Conservation (phyloP, 345 rosid species). For the Microcos paniculata region DNA sequence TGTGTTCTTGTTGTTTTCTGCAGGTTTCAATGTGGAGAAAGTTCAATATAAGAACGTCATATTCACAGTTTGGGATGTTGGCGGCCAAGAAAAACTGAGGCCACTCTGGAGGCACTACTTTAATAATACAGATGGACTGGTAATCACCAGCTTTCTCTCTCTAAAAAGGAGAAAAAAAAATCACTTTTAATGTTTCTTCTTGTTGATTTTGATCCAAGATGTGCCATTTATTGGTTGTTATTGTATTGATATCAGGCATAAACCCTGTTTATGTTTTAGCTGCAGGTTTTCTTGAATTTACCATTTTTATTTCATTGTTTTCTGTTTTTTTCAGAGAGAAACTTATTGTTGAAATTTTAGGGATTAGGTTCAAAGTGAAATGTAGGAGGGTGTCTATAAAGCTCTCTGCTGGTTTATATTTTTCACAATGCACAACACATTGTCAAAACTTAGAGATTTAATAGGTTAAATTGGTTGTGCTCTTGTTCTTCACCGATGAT, state of each 20-base stretch:
- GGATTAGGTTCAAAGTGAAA: background rate
- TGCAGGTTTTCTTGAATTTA: background rate
- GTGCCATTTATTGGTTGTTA: background rate
- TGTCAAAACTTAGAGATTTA: background rate
- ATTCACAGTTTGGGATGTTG: constrained; percentile 99
- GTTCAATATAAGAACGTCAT: constrained; percentile 98
- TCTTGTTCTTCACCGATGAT: background rate
- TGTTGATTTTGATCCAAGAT: background rate
- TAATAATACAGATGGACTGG: constrained; percentile 97
- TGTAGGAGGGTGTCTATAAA: background rate
- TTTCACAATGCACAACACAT: background rate
- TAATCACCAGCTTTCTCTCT: constrained; percentile 24
- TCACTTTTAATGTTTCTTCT: background rate
- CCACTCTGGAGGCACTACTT: constrained; percentile 99
- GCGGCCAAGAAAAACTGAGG: constrained; percentile 97
- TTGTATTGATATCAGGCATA: background rate
- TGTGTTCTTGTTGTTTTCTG: constrained; percentile 11
- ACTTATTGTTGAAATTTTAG: background rate
- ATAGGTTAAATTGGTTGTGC: background rate
- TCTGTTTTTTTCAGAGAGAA: background rate
- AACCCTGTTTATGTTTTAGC: background rate
- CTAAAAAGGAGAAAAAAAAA: background rate
- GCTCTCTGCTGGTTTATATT: background rate
- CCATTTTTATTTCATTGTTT: too few relatives aligned
- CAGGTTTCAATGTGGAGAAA: constrained; percentile 99